Conservation (phyloP, 2,329 filamentous ascomycete genomes). For the Fusarium compactum region DNA sequence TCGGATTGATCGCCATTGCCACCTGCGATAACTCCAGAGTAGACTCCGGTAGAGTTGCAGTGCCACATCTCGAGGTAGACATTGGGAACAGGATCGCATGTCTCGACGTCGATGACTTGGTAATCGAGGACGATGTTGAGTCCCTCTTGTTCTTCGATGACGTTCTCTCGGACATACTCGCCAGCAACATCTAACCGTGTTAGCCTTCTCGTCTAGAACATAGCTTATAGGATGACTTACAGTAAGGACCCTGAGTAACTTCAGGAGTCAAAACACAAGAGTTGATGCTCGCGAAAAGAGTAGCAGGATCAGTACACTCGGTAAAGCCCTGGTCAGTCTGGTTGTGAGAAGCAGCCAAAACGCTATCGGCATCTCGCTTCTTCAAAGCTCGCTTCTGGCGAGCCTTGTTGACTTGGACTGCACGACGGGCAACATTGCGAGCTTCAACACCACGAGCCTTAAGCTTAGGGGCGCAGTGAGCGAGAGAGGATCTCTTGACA, state of each 20-base stretch:
- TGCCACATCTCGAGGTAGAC: slow-evolving; percentile 62
- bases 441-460: slow-evolving; percentile 60
- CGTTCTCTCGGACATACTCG: slow-evolving; percentile 53
- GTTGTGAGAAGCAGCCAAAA: slow-evolving; percentile 54
- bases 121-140: slow-evolving; percentile 58
- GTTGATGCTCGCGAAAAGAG: slow-evolving; percentile 55
- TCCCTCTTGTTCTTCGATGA: slow-evolving; percentile 57
- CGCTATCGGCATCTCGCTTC: slow-evolving; percentile 50
- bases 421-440: slow-evolving; percentile 59
- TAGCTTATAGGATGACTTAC: slow-evolving; percentile 35
- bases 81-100: slow-evolving; percentile 57
- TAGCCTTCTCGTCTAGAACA: not conserved
- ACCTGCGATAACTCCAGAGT: slow-evolving; percentile 56
- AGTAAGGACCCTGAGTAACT: slow-evolving; percentile 62
- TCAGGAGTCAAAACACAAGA: slow-evolving; percentile 64
- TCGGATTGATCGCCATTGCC: slow-evolving; percentile 60
- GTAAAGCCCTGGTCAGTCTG: slow-evolving; percentile 52
- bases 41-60: slow-evolving; percentile 62
- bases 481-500: slow-evolving; percentile 56
- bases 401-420: slow-evolving; percentile 55
- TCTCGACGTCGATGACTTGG: slow-evolving; percentile 59
- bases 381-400: slow-evolving; percentile 54
- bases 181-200: slow-evolving; percentile 45
- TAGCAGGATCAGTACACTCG: slow-evolving; percentile 47
- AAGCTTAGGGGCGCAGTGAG: slow-evolving; percentile 61